Evolutionary conservation across 768 basidiomycete genomes (phyloP).

Genomic region (Leccinellum albellum): DNA sequence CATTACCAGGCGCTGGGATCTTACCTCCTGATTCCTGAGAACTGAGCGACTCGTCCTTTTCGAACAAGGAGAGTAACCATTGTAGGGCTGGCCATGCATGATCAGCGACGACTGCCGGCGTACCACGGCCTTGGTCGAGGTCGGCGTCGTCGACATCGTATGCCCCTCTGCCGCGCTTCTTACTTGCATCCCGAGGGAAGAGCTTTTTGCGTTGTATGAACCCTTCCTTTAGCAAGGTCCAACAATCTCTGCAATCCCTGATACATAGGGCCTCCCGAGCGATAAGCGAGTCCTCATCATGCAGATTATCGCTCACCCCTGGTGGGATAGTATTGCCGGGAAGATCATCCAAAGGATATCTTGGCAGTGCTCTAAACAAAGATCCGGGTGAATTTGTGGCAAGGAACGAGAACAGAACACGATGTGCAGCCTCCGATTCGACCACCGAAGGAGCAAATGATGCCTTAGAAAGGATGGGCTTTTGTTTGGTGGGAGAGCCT

Average conservation of each 20-base stretch:
- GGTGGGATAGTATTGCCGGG: slow-evolving; percentile 1
- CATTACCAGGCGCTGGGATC: not conserved
- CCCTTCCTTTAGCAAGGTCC: slow-evolving; percentile 57
- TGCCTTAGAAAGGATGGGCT: slow-evolving; percentile 36
- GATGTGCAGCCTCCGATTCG: slow-evolving; percentile 50
- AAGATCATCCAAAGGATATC: slow-evolving; percentile 33
- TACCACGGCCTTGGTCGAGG: slow-evolving; percentile 16
- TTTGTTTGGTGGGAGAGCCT: slow-evolving; percentile 48
- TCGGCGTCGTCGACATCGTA: slow-evolving; percentile 26
- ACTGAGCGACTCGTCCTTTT: slow-evolving; percentile 53
- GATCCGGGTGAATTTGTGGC: slow-evolving; percentile 53
- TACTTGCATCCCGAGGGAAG: slow-evolving; percentile 14
- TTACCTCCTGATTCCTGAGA: slow-evolving; percentile 30
- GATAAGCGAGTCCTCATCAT: slow-evolving; percentile 52
- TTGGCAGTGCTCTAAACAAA: slow-evolving; percentile 54
- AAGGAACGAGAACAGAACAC: slow-evolving; percentile 52
- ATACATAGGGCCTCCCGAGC: slow-evolving; percentile 54
- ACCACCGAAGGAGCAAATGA: slow-evolving; percentile 41
- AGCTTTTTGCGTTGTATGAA: slow-evolving; percentile 41
- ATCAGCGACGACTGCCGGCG: slow-evolving; percentile 43
- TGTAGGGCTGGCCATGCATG: slow-evolving; percentile 71
- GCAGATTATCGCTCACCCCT: slow-evolving; percentile 27
- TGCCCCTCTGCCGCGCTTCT: slow-evolving; percentile 33
- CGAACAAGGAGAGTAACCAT: slow-evolving; percentile 65
- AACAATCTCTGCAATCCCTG: slow-evolving; percentile 50